phyloP scores from a whole-genome alignment of 225 moss, liverwort and hornwort species.

The Straminergon stramineum region DNA sequence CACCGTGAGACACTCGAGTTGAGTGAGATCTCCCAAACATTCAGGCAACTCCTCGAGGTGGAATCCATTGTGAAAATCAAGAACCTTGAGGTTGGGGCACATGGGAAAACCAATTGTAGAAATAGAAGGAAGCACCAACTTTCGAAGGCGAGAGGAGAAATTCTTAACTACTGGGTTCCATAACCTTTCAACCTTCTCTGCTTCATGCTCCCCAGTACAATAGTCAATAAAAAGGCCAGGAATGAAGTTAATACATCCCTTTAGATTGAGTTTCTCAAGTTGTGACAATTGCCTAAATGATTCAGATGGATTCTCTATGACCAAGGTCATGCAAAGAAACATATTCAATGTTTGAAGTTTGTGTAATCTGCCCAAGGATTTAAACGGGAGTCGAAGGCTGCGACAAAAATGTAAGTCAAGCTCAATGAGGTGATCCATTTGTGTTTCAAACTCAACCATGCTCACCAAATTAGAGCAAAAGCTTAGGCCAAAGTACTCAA shows the following conservation, averaged over 20 bases:
- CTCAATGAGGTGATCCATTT: background rate
- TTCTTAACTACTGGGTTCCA: fast-evolving
- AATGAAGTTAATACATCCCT: fast-evolving
- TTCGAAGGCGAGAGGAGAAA: background rate
- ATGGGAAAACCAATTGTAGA: fast-evolving
- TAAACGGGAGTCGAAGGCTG: fast-evolving
- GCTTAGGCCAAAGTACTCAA: fast-evolving
- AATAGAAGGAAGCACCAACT: fast-evolving
- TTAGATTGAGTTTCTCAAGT: background rate
- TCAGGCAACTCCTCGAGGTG: fast-evolving
- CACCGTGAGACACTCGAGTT: fast-evolving
- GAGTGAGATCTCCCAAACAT: background rate
- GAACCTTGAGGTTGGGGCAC: background rate
- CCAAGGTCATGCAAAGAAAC: fast-evolving
- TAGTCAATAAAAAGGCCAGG: too few relatives aligned
- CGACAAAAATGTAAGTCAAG: fast-evolving
- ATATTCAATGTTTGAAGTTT: background rate
- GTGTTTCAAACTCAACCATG: background rate
- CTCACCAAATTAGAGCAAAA: fast-evolving
- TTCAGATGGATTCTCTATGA: background rate
- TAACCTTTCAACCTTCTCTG: fast-evolving
- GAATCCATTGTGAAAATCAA: fast-evolving
- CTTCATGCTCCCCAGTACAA: fast-evolving
- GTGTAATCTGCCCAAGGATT: background rate
- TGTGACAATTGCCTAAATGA: background rate